A percentile compares a stretch with the other conserved stretches of the same genome.
These are phyloP conservation scores for Pseudocercospora fuligena DNA, from an alignment of 2,329 filamentous ascomycete genomes.

Conservation along the genomic window DNA sequence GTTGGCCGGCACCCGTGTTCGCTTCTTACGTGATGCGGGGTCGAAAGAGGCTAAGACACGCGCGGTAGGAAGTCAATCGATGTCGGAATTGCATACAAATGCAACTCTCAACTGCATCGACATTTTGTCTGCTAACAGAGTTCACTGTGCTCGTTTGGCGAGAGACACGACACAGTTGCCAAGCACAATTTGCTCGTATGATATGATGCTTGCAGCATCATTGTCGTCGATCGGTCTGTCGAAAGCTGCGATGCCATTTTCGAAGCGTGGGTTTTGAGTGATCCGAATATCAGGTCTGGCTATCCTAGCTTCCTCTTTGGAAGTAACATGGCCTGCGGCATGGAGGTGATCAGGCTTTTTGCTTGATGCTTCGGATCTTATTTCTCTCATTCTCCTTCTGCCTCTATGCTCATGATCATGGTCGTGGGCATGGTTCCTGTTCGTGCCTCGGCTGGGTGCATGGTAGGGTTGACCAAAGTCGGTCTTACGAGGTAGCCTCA, in stretches of 20 bases:
- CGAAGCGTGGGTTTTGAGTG: too few relatives aligned
- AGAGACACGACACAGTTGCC: background rate
- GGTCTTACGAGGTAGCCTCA: background rate
- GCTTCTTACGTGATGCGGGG: slow-evolving; percentile 16
- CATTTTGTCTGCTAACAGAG: background rate
- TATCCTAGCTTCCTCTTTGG: background rate
- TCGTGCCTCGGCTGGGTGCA: background rate
- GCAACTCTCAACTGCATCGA: background rate
- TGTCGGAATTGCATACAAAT: background rate
- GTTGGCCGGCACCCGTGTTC: background rate
- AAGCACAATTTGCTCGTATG: background rate
- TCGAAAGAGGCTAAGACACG: background rate
- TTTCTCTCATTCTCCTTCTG: background rate
- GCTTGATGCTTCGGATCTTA: background rate
- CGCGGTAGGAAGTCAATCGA: background rate
- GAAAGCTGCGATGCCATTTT: background rate
- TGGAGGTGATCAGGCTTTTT: background rate
- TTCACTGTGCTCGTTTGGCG: background rate
- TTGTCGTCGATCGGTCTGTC: background rate
- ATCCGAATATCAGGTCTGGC: background rate
- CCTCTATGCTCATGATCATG: background rate
- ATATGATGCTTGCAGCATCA: background rate
- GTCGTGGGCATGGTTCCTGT: background rate
- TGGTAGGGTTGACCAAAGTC: background rate
- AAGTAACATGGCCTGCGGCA: background rate